Evolutionary conservation across 768 basidiomycete genomes (phyloP).

Genomic region (Dendrothele bispora): DNA sequence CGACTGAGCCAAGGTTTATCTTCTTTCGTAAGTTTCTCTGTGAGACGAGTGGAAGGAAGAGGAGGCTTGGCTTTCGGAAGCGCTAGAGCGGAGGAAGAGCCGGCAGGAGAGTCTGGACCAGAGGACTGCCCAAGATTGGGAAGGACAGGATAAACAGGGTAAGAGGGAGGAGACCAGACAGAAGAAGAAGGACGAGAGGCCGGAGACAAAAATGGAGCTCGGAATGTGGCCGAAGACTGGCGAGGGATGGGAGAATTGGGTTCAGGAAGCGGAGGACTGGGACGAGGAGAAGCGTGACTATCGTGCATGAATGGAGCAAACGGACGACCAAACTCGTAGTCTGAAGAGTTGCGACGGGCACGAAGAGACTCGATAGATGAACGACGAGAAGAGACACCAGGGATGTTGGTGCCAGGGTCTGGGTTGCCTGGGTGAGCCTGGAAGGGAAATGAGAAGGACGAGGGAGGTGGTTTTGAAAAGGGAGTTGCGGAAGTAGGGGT

Average conservation of each 20-base stretch:
- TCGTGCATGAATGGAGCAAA: conserved; percentile 38
- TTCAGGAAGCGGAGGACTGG: neutral
- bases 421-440: conserved; percentile 67
- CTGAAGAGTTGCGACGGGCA: neutral
- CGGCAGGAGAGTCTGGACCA: conserved; percentile 15
- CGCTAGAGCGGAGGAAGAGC: conserved; percentile 27
- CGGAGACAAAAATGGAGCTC: conserved; percentile 69
- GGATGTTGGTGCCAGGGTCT: conserved; percentile 49
- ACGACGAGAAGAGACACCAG: conserved; percentile 18
- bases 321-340: conserved; percentile 18
- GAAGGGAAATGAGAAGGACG: conserved; percentile 48
- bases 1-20: conserved; percentile 64
- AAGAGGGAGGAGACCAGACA: conserved; percentile 61
- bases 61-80: conserved; percentile 36
- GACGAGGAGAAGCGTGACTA: conserved; percentile 18
- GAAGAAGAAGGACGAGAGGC: conserved; percentile 63
- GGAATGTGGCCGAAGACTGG: conserved; percentile 51
- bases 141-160: no score
- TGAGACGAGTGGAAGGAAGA: conserved; percentile 48
- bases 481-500: conserved; percentile 18
- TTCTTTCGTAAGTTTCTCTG: conserved; percentile 46
- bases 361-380: neutral
- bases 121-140: conserved; percentile 17
- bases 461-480: conserved; percentile 32
- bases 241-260: conserved; percentile 33